Evolutionary conservation across 225 moss, liverwort and hornwort genomes (phyloP), one percentile per base, ranked within the genome.

Genomic region (Pseudoscleropodium purum): DNA sequence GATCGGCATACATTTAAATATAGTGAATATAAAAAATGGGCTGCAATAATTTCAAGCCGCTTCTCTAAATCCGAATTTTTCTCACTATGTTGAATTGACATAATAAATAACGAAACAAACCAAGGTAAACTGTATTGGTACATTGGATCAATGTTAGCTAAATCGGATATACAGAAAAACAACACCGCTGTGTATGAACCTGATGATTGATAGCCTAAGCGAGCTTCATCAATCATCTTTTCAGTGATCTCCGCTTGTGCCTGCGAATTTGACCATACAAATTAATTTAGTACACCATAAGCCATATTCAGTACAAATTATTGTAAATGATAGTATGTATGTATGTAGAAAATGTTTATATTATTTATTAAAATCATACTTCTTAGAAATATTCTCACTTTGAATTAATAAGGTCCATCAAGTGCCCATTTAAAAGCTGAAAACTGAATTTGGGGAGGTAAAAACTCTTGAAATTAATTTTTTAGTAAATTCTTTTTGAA

Each of bases 81-180:
- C 4, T 96, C 95, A 80, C 98, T 99, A 41, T 93, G 87, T 84
- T 93, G 90, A 80, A 99, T 99, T 7, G 97, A 99, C 87, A 87
- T 92, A 39, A 97, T 87, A 31, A 97, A 96, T 45, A 97, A 93
- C 4, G 96, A 93, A 30, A 97, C 96, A 90, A 97, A 99, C 98
- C 98, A 99, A 33, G 96, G 96, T 63, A 99, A 89, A 91, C 96
- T 99, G 16, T 99, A 99, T 84, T 99, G 98, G 79, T 99, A 99
- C 98, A 99, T 99, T 0, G 98, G 98, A 88, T 99, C 98, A 68
- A 99, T 96, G 51, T 99, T 99, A 45, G 96, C 97, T 39, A 97
- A 91, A 87, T 99, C 97, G 18, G 96, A 93, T 75, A 99, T 99
- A 51, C 98, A 99, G 37, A 97, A 99, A 33, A 99, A 99, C 6